Percentiles rank a stretch among this genome's conserved stretches.
phyloP scores from a whole-genome alignment of 306 rosid genomes.

The Quercus engelmannii region DNA sequence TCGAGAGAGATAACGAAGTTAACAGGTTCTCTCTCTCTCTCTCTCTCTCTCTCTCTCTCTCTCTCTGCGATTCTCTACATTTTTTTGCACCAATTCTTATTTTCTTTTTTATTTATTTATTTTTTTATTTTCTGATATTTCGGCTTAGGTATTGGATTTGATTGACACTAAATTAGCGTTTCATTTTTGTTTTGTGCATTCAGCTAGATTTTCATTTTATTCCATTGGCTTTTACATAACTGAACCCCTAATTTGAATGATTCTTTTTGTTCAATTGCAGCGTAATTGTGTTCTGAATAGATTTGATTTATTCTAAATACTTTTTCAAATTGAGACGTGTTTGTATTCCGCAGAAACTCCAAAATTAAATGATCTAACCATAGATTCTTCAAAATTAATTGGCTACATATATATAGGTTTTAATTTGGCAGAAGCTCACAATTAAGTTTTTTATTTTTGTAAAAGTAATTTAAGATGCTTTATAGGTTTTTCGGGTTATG shows the following conservation, averaged over 20 bases:
- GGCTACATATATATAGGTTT: too few relatives aligned
- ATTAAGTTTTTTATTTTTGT: too few relatives aligned
- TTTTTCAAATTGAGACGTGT: too few relatives aligned
- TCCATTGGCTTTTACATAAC: not conserved
- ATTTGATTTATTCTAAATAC: not conserved
- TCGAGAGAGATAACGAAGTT: slow-evolving; percentile 95
- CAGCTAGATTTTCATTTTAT: slow-evolving; percentile 2
- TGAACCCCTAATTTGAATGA: not conserved
- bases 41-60: slow-evolving; percentile 9
- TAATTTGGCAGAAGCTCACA: too few relatives aligned
- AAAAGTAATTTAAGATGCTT: too few relatives aligned
- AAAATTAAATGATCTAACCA: too few relatives aligned
- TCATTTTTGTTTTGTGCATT: not conserved
- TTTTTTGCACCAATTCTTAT: not conserved
- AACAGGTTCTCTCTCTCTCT: slow-evolving; percentile 42
- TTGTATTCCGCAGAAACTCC: too few relatives aligned
- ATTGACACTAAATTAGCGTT: slow-evolving; percentile 15
- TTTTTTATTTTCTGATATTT: not conserved
- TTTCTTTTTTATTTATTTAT: too few relatives aligned
- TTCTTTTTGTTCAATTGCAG: not conserved
- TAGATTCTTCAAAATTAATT: too few relatives aligned
- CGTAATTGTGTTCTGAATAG: not conserved
- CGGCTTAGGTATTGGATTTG: not conserved
- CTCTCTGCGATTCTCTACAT: not conserved
- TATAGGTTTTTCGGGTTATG: too few relatives aligned